Conservation (phyloP, 139 green algal species). For the Tetradesmus lagerheimii region DNA sequence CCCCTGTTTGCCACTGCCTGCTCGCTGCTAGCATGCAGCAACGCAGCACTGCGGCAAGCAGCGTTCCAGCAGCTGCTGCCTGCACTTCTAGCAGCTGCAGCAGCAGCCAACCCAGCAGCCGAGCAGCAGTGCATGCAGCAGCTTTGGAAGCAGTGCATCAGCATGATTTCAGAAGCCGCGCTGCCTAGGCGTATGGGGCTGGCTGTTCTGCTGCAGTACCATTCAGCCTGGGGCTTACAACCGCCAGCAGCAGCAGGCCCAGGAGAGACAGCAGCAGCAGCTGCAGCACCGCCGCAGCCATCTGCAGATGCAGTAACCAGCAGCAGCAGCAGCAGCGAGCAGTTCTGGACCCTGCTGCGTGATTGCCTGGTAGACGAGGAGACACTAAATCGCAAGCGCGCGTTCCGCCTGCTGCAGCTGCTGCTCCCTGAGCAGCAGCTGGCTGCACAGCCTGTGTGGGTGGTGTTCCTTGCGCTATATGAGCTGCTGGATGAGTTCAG, state of each 20-base stretch:
- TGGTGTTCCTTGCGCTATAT: constrained; percentile 36
- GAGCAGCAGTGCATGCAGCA: constrained; percentile 26
- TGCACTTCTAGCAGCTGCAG: constrained; percentile 3
- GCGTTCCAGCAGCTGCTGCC: constrained; percentile 47
- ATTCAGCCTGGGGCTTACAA: constrained; percentile 7
- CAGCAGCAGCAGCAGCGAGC: constrained; percentile 10
- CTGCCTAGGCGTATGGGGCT: constrained; percentile 40
- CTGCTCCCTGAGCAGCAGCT: constrained; percentile 20
- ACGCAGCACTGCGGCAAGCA: neutral
- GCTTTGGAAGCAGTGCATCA: constrained; percentile 37
- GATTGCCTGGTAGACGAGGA: constrained; percentile 38
- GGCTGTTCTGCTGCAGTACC: constrained; percentile 38
- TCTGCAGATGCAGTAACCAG: too few species aligned
- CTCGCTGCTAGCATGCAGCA: neutral
- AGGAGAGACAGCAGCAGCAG: neutral
- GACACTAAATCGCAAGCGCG: constrained; percentile 46
- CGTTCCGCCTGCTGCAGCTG: constrained; percentile 45
- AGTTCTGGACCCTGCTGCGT: constrained; percentile 40
- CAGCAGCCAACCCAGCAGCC: neutral
- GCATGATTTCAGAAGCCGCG: neutral
- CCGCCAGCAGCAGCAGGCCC: neutral
- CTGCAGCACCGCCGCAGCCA: neutral
- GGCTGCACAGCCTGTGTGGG: constrained; percentile 34
- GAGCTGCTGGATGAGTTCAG: constrained; percentile 46
- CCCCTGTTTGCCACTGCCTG: neutral